Conservation (phyloP, 495 filamentous ascomycete genomes). For the Cladorrhinum samala region DNA sequence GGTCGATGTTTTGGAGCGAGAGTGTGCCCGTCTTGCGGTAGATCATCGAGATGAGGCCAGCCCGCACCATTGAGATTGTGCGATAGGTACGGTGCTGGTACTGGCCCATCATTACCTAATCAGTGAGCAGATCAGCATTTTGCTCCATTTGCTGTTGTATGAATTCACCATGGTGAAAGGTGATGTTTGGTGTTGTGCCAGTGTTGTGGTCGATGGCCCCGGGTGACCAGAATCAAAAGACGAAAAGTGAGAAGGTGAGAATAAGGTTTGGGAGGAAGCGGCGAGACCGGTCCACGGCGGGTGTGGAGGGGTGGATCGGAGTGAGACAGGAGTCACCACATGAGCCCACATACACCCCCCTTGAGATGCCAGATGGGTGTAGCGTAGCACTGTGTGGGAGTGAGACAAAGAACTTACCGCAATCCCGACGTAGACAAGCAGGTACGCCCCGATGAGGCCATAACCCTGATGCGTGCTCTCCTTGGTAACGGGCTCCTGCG, state of each 20-base stretch:
- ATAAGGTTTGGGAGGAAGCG: too few species aligned
- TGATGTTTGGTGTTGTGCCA: too few species aligned
- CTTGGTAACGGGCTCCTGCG: conserved; percentile 21
- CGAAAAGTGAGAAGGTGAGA: too few species aligned
- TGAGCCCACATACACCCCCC: too few species aligned
- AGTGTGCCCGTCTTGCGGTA: conserved; percentile 49
- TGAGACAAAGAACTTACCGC: conserved; percentile 31
- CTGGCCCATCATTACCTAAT: conserved; percentile 40
- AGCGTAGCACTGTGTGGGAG: not conserved
- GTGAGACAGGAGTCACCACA: not conserved
- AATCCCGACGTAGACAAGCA: conserved; percentile 55
- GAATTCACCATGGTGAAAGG: too few species aligned
- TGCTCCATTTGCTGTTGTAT: too few species aligned
- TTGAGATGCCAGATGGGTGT: not conserved
- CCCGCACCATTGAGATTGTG: conserved; percentile 56
- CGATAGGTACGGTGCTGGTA: conserved; percentile 55
- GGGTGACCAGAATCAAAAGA: too few species aligned
- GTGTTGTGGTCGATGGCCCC: too few species aligned
- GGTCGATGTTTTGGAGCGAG: conserved; percentile 38
- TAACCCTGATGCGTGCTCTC: conserved; percentile 42
- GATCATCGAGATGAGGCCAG: conserved; percentile 51
- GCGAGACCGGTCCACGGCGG: too few species aligned
- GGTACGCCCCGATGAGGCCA: conserved; percentile 59
- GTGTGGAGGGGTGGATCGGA: too few species aligned
- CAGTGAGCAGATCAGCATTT: not conserved